A percentile compares a stretch with the other conserved stretches of the same genome.
Conservation (phyloP, 305 asterid species). For the Lippia alba region DNA sequence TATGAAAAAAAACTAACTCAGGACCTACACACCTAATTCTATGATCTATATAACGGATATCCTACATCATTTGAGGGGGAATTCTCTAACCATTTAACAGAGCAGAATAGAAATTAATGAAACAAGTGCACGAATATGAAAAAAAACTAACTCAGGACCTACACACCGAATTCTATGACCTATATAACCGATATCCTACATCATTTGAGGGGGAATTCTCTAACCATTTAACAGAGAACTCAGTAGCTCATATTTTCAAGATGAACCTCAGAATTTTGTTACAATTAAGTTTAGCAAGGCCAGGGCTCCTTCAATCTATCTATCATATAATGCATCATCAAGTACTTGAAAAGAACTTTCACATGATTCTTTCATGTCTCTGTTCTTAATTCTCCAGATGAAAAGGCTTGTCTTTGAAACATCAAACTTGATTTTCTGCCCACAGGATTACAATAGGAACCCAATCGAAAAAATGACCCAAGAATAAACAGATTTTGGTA, state of each 20-base stretch:
- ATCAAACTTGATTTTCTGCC: slow-evolving; percentile 14
- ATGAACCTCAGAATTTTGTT: slow-evolving; percentile 15
- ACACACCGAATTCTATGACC: slow-evolving; percentile 15
- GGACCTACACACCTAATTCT: slow-evolving; percentile 16
- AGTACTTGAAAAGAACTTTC: slow-evolving; percentile 19
- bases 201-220: slow-evolving; percentile 2
- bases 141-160: slow-evolving; percentile 9
- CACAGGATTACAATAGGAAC: slow-evolving; percentile 4
- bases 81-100: slow-evolving; percentile 3
- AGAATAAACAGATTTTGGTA: slow-evolving; percentile 20
- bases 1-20: slow-evolving; percentile 2
- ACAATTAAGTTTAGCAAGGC: slow-evolving; percentile 24
- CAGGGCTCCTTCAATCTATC: slow-evolving; percentile 12
- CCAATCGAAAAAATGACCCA: slow-evolving; percentile 14
- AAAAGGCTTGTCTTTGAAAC: background rate
- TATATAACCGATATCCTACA: background rate
- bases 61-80: background rate
- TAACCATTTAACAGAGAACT: background rate
- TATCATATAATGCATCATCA: slow-evolving; percentile 6
- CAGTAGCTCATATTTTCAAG: slow-evolving; percentile 18
- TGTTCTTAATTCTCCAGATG: slow-evolving; percentile 23
- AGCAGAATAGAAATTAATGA: slow-evolving; percentile 18
- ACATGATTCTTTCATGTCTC: background rate
- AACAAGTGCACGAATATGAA: slow-evolving; percentile 15
- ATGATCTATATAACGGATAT: slow-evolving; percentile 4